Percentiles rank a stretch among this genome's conserved stretches.
Conservation (phyloP, 768 basidiomycete genomes). For the Lactarius hengduanensis region DNA sequence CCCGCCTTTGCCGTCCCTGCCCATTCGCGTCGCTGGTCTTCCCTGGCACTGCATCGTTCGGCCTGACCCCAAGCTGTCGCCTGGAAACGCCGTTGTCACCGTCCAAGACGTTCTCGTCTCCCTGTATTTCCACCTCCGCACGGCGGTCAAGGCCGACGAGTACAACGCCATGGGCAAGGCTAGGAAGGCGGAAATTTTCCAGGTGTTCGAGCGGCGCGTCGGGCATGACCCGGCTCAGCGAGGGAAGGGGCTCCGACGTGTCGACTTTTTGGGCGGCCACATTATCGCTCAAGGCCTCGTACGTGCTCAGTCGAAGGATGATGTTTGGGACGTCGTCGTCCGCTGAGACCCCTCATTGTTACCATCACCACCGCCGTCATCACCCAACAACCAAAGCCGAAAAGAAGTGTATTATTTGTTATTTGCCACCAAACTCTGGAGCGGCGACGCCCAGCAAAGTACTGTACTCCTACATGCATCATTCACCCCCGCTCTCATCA, state of each 20-base stretch:
- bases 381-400: conserved; percentile 6
- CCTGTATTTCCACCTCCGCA: conserved; percentile 20
- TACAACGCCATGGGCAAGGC: conserved; percentile 16
- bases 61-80: not conserved
- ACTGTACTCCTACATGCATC: conserved; percentile 21
- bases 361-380: not conserved
- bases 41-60: conserved; percentile 12
- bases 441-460: conserved; percentile 10
- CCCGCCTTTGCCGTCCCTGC: not conserved
- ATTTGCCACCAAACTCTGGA: conserved; percentile 14
- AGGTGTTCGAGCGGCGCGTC: conserved; percentile 17
- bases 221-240: conserved; percentile 12
- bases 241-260: conserved; percentile 20
- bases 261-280: conserved; percentile 17
- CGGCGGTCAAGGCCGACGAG: conserved; percentile 5
- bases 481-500: conserved; percentile 21
- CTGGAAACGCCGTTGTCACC: conserved; percentile 15
- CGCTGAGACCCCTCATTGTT: not conserved
- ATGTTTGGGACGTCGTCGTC: conserved; percentile 16
- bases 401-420: conserved; percentile 25
- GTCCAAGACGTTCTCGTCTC: conserved; percentile 13
- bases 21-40: conserved; percentile 9
- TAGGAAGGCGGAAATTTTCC: conserved; percentile 12
- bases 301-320: conserved; percentile 24
- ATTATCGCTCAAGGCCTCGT: conserved; percentile 16